Conservation (phyloP, 1,284 basidiomycete genomes). For the Cutaneotrichosporon dermatis region DNA sequence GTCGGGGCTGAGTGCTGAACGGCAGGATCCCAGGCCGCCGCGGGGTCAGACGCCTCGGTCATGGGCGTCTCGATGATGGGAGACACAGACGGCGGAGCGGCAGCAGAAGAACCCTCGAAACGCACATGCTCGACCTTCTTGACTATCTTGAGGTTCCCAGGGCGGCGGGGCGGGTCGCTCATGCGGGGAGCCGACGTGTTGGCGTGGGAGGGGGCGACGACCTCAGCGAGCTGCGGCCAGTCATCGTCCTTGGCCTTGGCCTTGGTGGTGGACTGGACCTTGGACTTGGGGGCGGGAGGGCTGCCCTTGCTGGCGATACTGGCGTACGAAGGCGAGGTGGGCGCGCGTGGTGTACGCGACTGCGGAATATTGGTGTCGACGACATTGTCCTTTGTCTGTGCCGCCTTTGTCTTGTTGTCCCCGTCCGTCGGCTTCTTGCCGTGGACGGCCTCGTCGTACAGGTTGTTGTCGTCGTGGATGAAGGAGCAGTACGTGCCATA, state of each 20-base stretch:
- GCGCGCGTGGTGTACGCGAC: not conserved
- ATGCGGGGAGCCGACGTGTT: not conserved
- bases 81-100: too few species aligned
- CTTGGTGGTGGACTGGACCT: not conserved
- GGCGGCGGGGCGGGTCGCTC: not conserved
- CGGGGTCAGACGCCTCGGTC: not conserved
- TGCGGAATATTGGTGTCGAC: too few species aligned
- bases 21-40: not conserved
- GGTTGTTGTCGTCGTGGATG: conserved; percentile 32
- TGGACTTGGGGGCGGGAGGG: not conserved
- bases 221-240: not conserved
- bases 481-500: conserved; percentile 49
- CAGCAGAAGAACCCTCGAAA: too few species aligned
- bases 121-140: not conserved
- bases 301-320: not conserved
- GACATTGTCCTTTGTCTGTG: not conserved
- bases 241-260: not conserved
- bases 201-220: not conserved
- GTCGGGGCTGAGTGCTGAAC: too few species aligned
- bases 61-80: too few species aligned
- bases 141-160: not conserved
- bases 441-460: conserved; percentile 11
- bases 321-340: not conserved
- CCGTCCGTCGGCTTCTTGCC: conserved; percentile 19
- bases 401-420: conserved; percentile 9